A percentile compares a stretch with the other conserved stretches of the same genome.
Conservation (phyloP, 139 green algal species). For the Nannochloris sp. region DNA sequence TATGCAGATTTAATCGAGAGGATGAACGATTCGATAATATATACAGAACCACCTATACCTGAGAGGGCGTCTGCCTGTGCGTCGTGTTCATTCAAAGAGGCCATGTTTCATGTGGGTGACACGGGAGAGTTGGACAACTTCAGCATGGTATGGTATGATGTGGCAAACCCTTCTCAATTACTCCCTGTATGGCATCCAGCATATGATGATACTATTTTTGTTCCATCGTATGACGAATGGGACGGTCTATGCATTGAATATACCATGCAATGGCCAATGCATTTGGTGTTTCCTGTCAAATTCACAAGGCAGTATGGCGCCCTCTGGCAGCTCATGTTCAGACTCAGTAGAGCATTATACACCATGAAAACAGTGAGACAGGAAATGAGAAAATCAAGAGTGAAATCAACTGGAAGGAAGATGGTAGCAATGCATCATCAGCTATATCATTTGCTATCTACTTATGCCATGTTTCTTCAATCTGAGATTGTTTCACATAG, state of each 20-base stretch:
- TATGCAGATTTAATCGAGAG: neutral
- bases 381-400: constrained; percentile 16
- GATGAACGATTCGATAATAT: neutral
- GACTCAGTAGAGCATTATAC: constrained; percentile 60
- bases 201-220: constrained; percentile 3
- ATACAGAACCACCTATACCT: no score
- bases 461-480: constrained; percentile 43
- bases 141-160: neutral
- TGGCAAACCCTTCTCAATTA: neutral
- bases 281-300: constrained; percentile 67
- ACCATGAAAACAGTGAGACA: constrained; percentile 63
- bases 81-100: no score
- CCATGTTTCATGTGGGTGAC: no score
- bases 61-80: no score
- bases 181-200: constrained; percentile 16
- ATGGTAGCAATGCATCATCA: constrained; percentile 41
- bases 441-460: constrained; percentile 71
- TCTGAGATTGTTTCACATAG: constrained; percentile 73
- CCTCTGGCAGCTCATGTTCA: constrained; percentile 74
- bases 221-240: constrained; percentile 63
- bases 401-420: neutral
- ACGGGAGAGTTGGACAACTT: no score
- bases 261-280: constrained; percentile 67
- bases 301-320: constrained; percentile 56
- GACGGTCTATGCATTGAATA: constrained; percentile 64